A percentile compares a stretch with the other conserved stretches of the same genome.
Evolutionary conservation across 345 rosid species (phyloP).

Genomic region (Heritiera fomes): DNA sequence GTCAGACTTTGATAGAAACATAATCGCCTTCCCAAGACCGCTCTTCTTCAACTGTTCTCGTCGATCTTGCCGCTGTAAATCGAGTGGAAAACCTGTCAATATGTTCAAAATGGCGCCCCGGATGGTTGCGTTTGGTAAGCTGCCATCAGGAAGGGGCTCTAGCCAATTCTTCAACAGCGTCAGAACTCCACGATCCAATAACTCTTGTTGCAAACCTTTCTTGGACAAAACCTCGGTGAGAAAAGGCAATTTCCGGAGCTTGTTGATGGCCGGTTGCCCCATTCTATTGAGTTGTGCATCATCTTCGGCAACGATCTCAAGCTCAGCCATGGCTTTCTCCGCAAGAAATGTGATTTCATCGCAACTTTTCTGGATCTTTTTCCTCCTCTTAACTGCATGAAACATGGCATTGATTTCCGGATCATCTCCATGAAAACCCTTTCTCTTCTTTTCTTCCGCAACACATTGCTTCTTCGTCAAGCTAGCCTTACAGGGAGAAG

Average conservation of each 20-base stretch:
- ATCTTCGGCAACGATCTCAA: neutral
- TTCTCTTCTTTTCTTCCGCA: neutral
- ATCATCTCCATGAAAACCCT: neutral
- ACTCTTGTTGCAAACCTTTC: slow-evolving; percentile 4
- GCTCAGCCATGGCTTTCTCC: neutral
- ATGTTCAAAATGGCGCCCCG: slow-evolving; percentile 75
- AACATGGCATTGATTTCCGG: neutral
- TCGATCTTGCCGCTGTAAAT: slow-evolving; percentile 81
- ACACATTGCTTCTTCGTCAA: neutral
- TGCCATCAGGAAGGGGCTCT: slow-evolving; percentile 97
- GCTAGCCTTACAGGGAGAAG: neutral
- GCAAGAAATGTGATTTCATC: neutral
- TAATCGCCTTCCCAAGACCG: slow-evolving; percentile 94
- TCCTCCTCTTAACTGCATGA: neutral
- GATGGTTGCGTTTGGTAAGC: slow-evolving; percentile 84
- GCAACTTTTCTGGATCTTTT: neutral
- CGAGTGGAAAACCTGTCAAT: slow-evolving; percentile 77
- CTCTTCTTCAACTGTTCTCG: slow-evolving; percentile 88
- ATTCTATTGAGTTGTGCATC: neutral
- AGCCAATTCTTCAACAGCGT: slow-evolving; percentile 88
- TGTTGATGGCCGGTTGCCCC: neutral
- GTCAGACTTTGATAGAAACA: slow-evolving; percentile 89
- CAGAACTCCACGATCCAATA: slow-evolving; percentile 86
- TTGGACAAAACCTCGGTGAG: neutral
- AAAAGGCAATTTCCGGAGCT: neutral